phyloP scores from a whole-genome alignment of 768 basidiomycete species.

The Serendipita indica region DNA sequence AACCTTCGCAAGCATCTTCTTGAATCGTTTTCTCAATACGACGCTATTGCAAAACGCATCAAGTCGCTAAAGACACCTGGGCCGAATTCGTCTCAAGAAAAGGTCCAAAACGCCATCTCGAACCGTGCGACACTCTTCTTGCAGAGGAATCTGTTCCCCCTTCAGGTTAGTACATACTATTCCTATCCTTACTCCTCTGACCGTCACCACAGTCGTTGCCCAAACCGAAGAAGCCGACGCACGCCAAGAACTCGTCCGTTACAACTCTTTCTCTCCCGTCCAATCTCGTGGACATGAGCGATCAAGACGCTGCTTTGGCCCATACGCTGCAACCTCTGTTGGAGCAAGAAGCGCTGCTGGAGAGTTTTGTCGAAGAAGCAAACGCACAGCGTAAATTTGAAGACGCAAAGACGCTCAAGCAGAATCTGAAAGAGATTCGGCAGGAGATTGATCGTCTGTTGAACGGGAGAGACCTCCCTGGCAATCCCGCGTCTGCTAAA shows the following conservation, averaged over 20 bases:
- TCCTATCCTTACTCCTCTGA: neutral
- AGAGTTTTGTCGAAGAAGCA: slow-evolving; percentile 83
- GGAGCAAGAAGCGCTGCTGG: slow-evolving; percentile 86
- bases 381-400: slow-evolving; percentile 86
- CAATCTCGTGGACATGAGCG: slow-evolving; percentile 18
- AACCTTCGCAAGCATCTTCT: slow-evolving; percentile 66
- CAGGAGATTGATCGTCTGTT: slow-evolving; percentile 60
- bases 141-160: slow-evolving; percentile 78
- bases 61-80: slow-evolving; percentile 49
- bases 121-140: slow-evolving; percentile 66
- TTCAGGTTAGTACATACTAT: slow-evolving; percentile 40
- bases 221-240: slow-evolving; percentile 28
- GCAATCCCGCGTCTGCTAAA: too few relatives aligned
- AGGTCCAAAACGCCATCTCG: slow-evolving; percentile 69
- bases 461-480: neutral
- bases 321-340: slow-evolving; percentile 69
- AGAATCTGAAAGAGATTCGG: slow-evolving; percentile 68
- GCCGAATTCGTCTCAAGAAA: slow-evolving; percentile 59
- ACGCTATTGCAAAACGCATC: slow-evolving; percentile 75
- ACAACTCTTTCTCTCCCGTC: slow-evolving; percentile 1
- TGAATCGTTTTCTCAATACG: slow-evolving; percentile 78
- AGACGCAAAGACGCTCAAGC: slow-evolving; percentile 73
- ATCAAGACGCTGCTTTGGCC: slow-evolving; percentile 57
- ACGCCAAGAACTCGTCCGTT: neutral
- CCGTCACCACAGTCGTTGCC: slow-evolving; percentile 34